Evolutionary conservation across 1,284 basidiomycete species (phyloP).

Genomic region (Gymnopus androsaceus): DNA sequence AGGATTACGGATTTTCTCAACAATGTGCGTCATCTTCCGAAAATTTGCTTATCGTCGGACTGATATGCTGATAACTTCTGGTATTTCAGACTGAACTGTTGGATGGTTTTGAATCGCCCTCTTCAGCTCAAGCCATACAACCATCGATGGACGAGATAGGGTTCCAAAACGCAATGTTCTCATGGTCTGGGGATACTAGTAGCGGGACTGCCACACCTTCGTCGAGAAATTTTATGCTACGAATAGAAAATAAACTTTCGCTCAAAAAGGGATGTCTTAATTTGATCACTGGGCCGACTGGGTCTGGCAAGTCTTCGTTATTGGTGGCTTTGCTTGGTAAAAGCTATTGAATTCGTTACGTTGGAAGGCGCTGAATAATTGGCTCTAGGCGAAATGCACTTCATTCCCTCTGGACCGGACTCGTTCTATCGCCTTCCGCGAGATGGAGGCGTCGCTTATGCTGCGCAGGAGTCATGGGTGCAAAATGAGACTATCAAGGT

Average conservation of each 20-base stretch:
- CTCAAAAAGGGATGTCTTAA: slow-evolving; percentile 53
- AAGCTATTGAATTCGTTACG: neutral
- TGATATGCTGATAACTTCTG: neutral
- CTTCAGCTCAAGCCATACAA: neutral
- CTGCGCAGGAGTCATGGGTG: slow-evolving; percentile 81
- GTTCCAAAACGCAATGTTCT: slow-evolving; percentile 25
- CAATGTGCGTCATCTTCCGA: neutral
- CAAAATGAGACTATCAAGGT: slow-evolving; percentile 51
- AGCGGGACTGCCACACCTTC: slow-evolving; percentile 10
- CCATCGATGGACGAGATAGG: slow-evolving; percentile 23
- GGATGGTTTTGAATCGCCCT: neutral
- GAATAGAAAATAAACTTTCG: slow-evolving; percentile 40
- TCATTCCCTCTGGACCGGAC: slow-evolving; percentile 50
- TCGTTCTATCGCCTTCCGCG: slow-evolving; percentile 71
- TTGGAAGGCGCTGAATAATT: too few relatives aligned
- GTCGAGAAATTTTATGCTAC: slow-evolving; percentile 34
- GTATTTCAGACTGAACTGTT: slow-evolving; percentile 12
- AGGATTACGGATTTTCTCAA: slow-evolving; percentile 14
- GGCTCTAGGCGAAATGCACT: slow-evolving; percentile 64
- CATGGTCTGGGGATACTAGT: slow-evolving; percentile 12
- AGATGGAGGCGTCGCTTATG: slow-evolving; percentile 68
- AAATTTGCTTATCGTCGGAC: neutral
- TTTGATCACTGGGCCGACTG: slow-evolving; percentile 48
- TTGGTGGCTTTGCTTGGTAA: slow-evolving; percentile 49
- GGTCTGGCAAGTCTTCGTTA: slow-evolving; percentile 45